Percentiles rank a stretch among this genome's conserved stretches.
Evolutionary conservation across 106 monocot species (phyloP).

Genomic region (Acorus gramineus): DNA sequence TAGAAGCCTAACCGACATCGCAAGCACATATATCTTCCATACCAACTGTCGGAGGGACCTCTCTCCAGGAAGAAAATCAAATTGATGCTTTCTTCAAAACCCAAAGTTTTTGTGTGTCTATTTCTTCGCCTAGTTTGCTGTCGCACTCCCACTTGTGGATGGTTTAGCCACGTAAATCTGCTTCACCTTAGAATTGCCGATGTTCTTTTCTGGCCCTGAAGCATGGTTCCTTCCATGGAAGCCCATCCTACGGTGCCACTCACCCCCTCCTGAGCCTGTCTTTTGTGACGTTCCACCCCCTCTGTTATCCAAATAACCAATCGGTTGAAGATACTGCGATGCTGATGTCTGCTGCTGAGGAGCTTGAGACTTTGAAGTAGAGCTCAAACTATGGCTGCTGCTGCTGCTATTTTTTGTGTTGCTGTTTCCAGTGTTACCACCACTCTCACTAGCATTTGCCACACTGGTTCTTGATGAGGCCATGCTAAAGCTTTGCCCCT

Average conservation of each 20-base stretch:
- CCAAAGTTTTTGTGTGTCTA: too few species aligned
- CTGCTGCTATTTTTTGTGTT: conserved; percentile 1
- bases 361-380: conserved; percentile 11
- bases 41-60: too few species aligned
- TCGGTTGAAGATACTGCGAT: conserved; percentile 26
- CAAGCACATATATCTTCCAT: too few species aligned
- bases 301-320: conserved; percentile 27
- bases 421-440: neutral
- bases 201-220: conserved; percentile 35
- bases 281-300: conserved; percentile 23
- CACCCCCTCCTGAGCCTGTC: conserved; percentile 24
- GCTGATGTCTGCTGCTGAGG: conserved; percentile 7
- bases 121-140: neutral
- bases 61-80: too few species aligned
- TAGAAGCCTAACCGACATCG: too few species aligned
- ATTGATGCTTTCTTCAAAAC: too few species aligned
- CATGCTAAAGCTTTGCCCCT: conserved; percentile 11
- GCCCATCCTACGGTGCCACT: conserved; percentile 57
- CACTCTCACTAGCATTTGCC: conserved; percentile 7
- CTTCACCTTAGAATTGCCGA: conserved; percentile 51
- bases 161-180: conserved; percentile 88
- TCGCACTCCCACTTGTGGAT: conserved; percentile 16
- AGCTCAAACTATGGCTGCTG: conserved; percentile 1
- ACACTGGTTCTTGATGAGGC: conserved; percentile 9
- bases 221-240: conserved; percentile 46